Percentiles rank a stretch among this genome's conserved stretches.
Conservation (phyloP, 345 rosid genomes). For the Eutrema heterophyllum region DNA sequence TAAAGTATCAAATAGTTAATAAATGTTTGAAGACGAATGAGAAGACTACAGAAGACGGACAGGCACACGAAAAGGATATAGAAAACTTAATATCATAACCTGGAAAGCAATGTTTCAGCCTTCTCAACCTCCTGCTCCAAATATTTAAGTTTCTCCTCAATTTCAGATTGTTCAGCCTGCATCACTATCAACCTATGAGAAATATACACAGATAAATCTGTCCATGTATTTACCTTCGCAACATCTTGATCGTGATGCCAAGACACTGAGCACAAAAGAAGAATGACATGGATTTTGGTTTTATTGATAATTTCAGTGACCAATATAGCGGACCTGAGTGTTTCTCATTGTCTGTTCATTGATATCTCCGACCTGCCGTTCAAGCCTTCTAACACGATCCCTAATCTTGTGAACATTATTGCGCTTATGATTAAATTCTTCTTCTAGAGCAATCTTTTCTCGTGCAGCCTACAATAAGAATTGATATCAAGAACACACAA, state of each 20-base stretch:
- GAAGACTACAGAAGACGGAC: not conserved
- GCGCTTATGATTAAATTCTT: slow-evolving; percentile 41
- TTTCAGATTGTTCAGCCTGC: slow-evolving; percentile 85
- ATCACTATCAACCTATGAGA: slow-evolving; percentile 25
- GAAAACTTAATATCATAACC: slow-evolving; percentile 38
- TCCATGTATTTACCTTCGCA: not conserved
- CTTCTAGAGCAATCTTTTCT: slow-evolving; percentile 52
- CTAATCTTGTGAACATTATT: slow-evolving; percentile 39
- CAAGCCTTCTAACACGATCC: slow-evolving; percentile 46
- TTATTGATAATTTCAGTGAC: not conserved
- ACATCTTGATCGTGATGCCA: not conserved
- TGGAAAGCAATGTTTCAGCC: slow-evolving; percentile 42
- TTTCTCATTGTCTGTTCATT: slow-evolving; percentile 61
- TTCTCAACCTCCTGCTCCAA: slow-evolving; percentile 50
- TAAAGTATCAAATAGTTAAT: slow-evolving; percentile 28
- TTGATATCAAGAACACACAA: slow-evolving; percentile 13
- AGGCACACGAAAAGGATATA: not conserved
- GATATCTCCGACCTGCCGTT: slow-evolving; percentile 64
- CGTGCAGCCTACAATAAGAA: slow-evolving; percentile 56
- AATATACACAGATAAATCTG: slow-evolving; percentile 2
- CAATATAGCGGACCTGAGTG: slow-evolving; percentile 63
- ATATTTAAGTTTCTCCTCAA: slow-evolving; percentile 58
- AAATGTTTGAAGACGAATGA: not conserved
- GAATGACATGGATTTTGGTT: not conserved
- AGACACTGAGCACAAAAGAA: slow-evolving; percentile 9